phyloP scores from a whole-genome alignment of 2,329 filamentous ascomycete genomes.

The Hirsutella minnesotensis region DNA sequence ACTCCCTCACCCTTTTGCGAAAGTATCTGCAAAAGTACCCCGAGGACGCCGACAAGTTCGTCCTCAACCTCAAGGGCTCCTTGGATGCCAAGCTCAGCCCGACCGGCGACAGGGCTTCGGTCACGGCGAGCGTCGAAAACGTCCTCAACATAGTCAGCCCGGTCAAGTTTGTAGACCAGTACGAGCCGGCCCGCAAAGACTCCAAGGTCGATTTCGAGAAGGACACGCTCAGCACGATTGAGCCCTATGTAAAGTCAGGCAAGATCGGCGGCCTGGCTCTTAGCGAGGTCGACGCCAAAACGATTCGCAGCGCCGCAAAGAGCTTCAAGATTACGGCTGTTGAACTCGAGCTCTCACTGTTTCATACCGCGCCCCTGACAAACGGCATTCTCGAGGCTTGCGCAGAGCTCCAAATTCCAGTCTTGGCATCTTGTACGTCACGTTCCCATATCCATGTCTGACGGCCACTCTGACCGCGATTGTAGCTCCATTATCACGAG shows the following conservation, averaged over 20 bases:
- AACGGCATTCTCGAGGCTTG: slow-evolving; percentile 44
- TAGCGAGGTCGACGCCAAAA: slow-evolving; percentile 37
- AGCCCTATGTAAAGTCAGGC: slow-evolving; percentile 38
- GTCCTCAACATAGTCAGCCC: slow-evolving; percentile 38
- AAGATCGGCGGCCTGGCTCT: slow-evolving; percentile 38
- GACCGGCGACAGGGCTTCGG: slow-evolving; percentile 39
- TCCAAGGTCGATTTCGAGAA: slow-evolving; percentile 29
- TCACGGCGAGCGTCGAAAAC: slow-evolving; percentile 47
- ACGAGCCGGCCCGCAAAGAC: slow-evolving; percentile 47
- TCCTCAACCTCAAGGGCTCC: slow-evolving; percentile 49
- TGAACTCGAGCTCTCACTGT: slow-evolving; percentile 43
- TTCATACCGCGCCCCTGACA: slow-evolving; percentile 31
- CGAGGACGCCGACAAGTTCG: slow-evolving; percentile 48
- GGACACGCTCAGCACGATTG: slow-evolving; percentile 29
- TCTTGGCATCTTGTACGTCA: slow-evolving; percentile 53
- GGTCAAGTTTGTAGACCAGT: slow-evolving; percentile 49
- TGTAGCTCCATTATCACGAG: slow-evolving; percentile 31
- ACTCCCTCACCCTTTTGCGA: slow-evolving; percentile 46
- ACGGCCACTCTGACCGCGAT: slow-evolving; percentile 7
- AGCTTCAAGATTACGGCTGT: slow-evolving; percentile 32
- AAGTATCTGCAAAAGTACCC: slow-evolving; percentile 53
- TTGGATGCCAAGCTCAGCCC: slow-evolving; percentile 26
- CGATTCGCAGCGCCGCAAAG: slow-evolving; percentile 35
- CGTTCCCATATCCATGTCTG: slow-evolving; percentile 2
- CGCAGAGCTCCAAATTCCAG: slow-evolving; percentile 51